phyloP scores from a whole-genome alignment of 1,284 basidiomycete genomes.

The Apiotrichum mycotoxinovorans region DNA sequence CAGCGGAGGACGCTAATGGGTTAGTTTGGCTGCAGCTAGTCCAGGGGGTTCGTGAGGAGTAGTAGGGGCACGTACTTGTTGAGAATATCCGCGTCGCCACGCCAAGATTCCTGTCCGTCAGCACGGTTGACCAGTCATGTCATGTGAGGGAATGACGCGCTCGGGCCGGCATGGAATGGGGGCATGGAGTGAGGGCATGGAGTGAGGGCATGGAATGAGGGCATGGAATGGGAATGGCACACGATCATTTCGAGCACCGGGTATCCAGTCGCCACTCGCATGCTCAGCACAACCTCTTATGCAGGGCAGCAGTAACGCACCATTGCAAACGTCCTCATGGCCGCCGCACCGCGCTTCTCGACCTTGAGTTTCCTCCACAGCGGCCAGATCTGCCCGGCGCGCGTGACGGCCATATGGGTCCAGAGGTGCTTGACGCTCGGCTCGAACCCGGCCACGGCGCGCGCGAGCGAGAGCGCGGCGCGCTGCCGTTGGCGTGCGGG shows the following conservation, averaged over 20 bases:
- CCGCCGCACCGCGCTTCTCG: conserved; percentile 17
- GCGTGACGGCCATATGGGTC: conserved; percentile 38
- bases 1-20: conserved; percentile 38
- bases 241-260: no score
- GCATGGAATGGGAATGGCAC: not conserved
- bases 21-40: not conserved
- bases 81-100: conserved; percentile 49
- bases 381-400: conserved; percentile 32
- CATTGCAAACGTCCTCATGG: conserved; percentile 31
- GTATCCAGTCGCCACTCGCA: not conserved
- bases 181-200: no score
- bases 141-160: not conserved
- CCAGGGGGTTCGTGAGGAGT: no score
- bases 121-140: not conserved
- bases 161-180: not conserved
- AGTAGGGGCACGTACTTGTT: conserved; percentile 49
- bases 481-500: conserved; percentile 38
- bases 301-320: conserved; percentile 14
- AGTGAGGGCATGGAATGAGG: not conserved
- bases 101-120: conserved; percentile 39
- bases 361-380: conserved; percentile 33
- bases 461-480: conserved; percentile 42
- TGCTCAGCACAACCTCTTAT: not conserved
- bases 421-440: conserved; percentile 36
- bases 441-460: conserved; percentile 18